Evolutionary conservation across 1,139 yeast species (phyloP), one percentile per base, ranked within the genome.

Genomic region (Yamadazyma membranifaciens): DNA sequence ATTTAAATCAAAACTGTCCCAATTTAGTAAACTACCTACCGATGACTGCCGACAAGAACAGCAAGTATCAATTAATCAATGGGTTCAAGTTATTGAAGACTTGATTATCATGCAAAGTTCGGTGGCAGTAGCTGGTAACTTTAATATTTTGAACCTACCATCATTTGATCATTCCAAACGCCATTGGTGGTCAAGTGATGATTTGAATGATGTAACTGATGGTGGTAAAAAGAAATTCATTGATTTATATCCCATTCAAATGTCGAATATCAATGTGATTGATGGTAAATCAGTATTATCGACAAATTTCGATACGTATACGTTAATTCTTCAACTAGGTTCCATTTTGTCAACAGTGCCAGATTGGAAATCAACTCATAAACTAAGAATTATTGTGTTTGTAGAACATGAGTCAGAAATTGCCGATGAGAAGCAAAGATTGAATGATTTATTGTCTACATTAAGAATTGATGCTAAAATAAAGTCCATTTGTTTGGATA

Each of bases 61-160:
- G 29, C 82, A 82, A 44, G 79, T 89, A 10, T 72, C 81, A 2
- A 76, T 87, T 9, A 76, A 76, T 37, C 91, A 88, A 56, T 92
- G 98, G 97, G 95, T 92, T 27, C 88, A 88, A 49, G 80, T 89
- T 25, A 78, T 92, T 25, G 98, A 92, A 57, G 98, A 92, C 59
- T 70, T 92, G 51, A 73, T 92, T n/a, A 72, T 89, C n/a, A 79
- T 92, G 83, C 88, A 87, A 55, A 87, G 95, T 1, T 91, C 95
- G 38, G 89, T 92, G 26, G 98, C 96, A 0, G 83, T 92, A 37
- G 96, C 98, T 0, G 88, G 87, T 37, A 96, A 95, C 9, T 92
- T 92, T 54, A 73, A 79, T 6, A 54, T 66, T 9, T 56, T 91
- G 44, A 68, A 75, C 10, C 64, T 85, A 15, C 95, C 95, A 0